Base-by-base conservation (phyloP, 2,329 filamentous ascomycete species). In the Claviceps sp. region DNA sequence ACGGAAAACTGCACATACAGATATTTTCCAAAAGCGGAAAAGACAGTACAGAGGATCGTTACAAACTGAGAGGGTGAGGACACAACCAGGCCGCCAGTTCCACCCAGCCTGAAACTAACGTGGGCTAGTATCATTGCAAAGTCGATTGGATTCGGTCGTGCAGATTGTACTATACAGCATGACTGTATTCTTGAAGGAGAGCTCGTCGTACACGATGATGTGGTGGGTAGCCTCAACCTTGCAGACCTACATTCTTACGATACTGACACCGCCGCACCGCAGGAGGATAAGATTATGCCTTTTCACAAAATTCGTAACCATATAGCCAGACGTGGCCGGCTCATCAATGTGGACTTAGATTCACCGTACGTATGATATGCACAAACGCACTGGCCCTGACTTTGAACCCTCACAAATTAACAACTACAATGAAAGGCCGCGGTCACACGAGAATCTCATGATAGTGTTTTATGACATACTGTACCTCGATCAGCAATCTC, bases 1-100 rank as follows among this genome's bases (percentile, higher is more conserved):
- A 77, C 48, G 69, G 69, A 16, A 62, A 53, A 1, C 62, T 75
- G 1, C 77, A 73, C 47, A 80, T 95, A 30, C 83, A 85, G 56
- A 91, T 95, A 34, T 95, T 93, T 63, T 94, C 89, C 9, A 96
- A 95, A 63, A 93, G 88, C 60, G 88, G 89, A 53, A 94, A 93
- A 63, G 87, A 95, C 58, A 91, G 89, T 45, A 95, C 89, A 0
- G 62, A 70, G 49, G 89, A 95, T 63, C 78, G 85, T 37, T 59
- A 65, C 11, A 72, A 70, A 1, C 65, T 94, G 22, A 81, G 86
- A 56, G 62, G 62, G 76, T 78, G 62, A 58, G 70, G 60, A 24
- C 2, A 9, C 5, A 5, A 26, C 13, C 30, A 20, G 16, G 18
- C 11, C n/a, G 11, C 24, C 7, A 2, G 18, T 37, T 37, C 3